Conservation (phyloP, 176 grass and related monocot species). For the Poa pratensis region DNA sequence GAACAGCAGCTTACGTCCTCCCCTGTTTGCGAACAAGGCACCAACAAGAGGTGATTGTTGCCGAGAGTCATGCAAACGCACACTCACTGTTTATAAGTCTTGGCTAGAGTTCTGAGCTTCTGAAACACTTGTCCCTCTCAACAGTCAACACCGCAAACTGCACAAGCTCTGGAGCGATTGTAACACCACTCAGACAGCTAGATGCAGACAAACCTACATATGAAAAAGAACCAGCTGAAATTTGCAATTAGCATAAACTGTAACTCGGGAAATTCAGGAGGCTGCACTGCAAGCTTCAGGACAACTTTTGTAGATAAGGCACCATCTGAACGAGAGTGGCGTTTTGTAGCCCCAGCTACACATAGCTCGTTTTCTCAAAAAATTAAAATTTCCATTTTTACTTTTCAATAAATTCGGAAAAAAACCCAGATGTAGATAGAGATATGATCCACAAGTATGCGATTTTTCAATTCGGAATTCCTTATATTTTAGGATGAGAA, state of each 20-base stretch:
- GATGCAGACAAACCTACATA: background rate
- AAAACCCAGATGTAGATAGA: too few species aligned
- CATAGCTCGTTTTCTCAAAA: too few species aligned
- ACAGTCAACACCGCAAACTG: background rate
- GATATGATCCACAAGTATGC: too few species aligned
- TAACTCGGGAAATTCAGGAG: background rate
- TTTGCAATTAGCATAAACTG: background rate
- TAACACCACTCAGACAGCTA: background rate
- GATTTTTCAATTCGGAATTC: too few species aligned
- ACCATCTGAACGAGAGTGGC: background rate
- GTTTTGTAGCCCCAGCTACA: too few species aligned
- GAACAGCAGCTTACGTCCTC: background rate
- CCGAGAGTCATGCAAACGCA: background rate
- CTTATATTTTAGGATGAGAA: too few species aligned
- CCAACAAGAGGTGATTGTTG: background rate
- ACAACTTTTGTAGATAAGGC: background rate
- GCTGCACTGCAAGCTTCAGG: background rate
- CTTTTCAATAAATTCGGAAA: too few species aligned
- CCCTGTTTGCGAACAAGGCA: background rate
- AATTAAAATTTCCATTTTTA: too few species aligned
- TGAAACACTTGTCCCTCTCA: slow-evolving; percentile 21
- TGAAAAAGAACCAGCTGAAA: background rate
- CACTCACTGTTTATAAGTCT: background rate
- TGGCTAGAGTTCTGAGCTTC: background rate
- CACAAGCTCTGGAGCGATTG: background rate